A percentile compares a stretch with the other conserved stretches of the same genome.
Conservation (phyloP, 495 filamentous ascomycete genomes). For the Astrothelium subdiscretum region DNA sequence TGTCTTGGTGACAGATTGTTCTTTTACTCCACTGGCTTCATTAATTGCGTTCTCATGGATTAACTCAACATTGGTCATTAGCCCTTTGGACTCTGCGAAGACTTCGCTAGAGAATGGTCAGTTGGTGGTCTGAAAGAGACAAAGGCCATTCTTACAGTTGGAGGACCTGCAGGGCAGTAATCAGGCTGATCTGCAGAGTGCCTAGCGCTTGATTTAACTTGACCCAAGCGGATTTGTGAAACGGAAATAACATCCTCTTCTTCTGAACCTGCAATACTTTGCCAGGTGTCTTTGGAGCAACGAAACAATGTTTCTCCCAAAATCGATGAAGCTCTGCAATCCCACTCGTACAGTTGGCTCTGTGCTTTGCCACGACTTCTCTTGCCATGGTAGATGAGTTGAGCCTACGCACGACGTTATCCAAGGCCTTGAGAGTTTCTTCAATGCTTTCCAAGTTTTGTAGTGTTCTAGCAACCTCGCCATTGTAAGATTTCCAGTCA, state of each 20-base stretch:
- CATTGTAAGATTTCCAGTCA: background rate
- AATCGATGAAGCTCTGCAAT: background rate
- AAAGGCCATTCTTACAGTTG: background rate
- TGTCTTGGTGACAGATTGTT: background rate
- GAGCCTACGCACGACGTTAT: no score
- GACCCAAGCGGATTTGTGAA: background rate
- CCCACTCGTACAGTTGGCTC: background rate
- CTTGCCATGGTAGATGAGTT: no score
- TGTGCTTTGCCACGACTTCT: background rate
- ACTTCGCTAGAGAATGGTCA: background rate
- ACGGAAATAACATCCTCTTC: background rate
- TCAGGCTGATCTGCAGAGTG: background rate
- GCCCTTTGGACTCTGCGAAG: background rate
- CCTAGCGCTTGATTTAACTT: background rate
- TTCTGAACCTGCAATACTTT: background rate
- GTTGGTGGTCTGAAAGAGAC: background rate
- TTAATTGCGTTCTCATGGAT: background rate
- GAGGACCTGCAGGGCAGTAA: background rate
- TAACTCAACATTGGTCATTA: background rate
- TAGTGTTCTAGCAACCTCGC: background rate
- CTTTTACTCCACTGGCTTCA: background rate
- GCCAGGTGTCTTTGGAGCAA: background rate
- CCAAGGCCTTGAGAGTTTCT: background rate
- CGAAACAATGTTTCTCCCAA: background rate
- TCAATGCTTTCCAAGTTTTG: background rate